Percentiles rank a stretch among this genome's conserved stretches.
phyloP scores from a whole-genome alignment of 2,329 filamentous ascomycete genomes.

The Sporothrix phasma region DNA sequence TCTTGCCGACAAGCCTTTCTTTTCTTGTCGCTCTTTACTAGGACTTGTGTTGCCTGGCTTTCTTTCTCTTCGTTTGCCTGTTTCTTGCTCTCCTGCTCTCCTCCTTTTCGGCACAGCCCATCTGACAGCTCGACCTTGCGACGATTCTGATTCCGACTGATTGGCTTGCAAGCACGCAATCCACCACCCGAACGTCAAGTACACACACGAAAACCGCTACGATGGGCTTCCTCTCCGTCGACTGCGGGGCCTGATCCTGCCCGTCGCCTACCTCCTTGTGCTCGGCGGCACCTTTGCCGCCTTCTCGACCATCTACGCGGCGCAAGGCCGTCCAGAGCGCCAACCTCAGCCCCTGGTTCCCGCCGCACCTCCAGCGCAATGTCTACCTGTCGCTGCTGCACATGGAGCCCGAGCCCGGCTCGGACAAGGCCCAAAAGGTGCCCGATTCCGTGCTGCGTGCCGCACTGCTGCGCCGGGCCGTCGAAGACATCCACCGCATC shows the following conservation, averaged over 20 bases:
- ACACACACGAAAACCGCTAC: slow-evolving; percentile 12
- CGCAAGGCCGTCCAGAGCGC: slow-evolving; percentile 76
- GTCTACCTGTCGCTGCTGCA: slow-evolving; percentile 90
- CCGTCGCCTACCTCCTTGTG: slow-evolving; percentile 80
- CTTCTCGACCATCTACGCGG: slow-evolving; percentile 88
- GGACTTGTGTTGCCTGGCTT: not conserved
- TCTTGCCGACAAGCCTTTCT: not conserved
- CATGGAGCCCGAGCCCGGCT: slow-evolving; percentile 48
- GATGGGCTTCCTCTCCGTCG: slow-evolving; percentile 41
- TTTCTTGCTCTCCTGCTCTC: not conserved
- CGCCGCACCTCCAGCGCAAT: slow-evolving; percentile 80
- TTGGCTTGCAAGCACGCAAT: no score
- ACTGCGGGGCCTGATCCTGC: slow-evolving; percentile 79
- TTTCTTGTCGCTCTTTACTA: not conserved
- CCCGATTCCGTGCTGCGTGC: slow-evolving; percentile 82
- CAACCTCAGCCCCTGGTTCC: slow-evolving; percentile 90
- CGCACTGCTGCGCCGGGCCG: slow-evolving; percentile 76
- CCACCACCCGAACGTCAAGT: not conserved
- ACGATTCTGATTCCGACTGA: not conserved
- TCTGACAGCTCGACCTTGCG: not conserved
- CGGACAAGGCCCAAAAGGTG: slow-evolving; percentile 50
- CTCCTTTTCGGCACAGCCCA: not conserved
- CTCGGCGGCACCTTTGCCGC: slow-evolving; percentile 81
- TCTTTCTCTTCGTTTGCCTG: no score
- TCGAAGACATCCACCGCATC: slow-evolving; percentile 87